Evolutionary conservation across 75 land plant species (phyloP).

Genomic region (Selaginella tamariscina): DNA sequence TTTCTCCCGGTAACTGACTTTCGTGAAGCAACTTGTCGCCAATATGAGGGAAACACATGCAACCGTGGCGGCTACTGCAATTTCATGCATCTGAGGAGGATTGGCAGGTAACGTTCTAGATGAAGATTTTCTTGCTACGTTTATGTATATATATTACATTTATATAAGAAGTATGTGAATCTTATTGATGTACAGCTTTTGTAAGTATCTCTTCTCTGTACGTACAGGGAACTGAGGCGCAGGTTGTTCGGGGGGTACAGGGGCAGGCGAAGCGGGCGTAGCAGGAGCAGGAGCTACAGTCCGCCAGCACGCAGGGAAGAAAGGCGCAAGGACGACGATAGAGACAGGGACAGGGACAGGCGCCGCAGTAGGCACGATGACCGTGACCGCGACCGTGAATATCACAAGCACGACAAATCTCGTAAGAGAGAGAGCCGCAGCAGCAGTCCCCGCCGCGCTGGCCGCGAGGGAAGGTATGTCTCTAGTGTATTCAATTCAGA

Average conservation of each 20-base stretch:
- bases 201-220: neutral
- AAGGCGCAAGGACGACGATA: slow-evolving; percentile 17
- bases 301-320: slow-evolving; percentile 19
- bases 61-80: slow-evolving; percentile 81
- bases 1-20: slow-evolving; percentile 75
- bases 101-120: slow-evolving; percentile 27
- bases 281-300: slow-evolving; percentile 30
- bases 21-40: slow-evolving; percentile 66
- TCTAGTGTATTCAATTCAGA: no score
- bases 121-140: neutral
- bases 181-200: neutral
- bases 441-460: neutral
- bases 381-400: slow-evolving; percentile 21
- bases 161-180: neutral
- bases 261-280: slow-evolving; percentile 27
- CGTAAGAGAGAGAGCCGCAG: neutral
- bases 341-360: no score
- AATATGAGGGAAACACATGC: slow-evolving; percentile 68
- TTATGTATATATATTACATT: neutral
- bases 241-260: slow-evolving; percentile 50
- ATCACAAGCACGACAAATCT: neutral
- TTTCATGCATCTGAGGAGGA: slow-evolving; percentile 67
- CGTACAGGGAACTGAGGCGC: slow-evolving; percentile 42
- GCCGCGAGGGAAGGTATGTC: slow-evolving; percentile 69
- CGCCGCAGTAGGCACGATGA: slow-evolving; percentile 22